Base-by-base conservation (phyloP, 2,329 filamentous ascomycete species). In the Pseudogymnoascus sp. region DNA sequence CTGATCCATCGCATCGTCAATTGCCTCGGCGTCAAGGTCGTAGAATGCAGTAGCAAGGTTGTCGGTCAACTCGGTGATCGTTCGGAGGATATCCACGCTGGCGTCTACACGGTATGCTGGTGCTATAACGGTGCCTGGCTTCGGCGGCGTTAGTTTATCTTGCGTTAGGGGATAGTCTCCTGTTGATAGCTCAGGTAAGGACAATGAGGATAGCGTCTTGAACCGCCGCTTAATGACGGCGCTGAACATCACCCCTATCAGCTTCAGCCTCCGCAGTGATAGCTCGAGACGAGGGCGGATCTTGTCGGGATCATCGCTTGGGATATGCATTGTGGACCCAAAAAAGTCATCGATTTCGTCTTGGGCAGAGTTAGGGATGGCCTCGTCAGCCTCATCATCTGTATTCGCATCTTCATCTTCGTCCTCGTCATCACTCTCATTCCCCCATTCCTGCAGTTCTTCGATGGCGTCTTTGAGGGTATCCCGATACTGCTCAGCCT, bases 371-470 rank as follows among this genome's bases (percentile, higher is more conserved):
- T 72, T 68, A 6, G 30, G 33, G 33, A 23, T 23, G 23, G 70
- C 70, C 4, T 71, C 72, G 55, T 71, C 71, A 2, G 73, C 71
- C 6, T 68, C 70, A 35, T 66, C 63, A 57, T 68, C 73, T 59
- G 75, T 77, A 0, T 79, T 70, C 12, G 78, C 76, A 60, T 69
- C 74, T 57, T 76, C 77, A 0, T 80, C 71, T 19, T 80, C 76
- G 1, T 83, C 84, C 0, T 83, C 83, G 2, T 83, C 81, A 0
- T 81, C 79, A 8, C 82, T 80, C 67, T 90, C 87, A 1, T 90
- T 88, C 18, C 86, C 84, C 90, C 92, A 96, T 66, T 92, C 90
- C 70, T 90, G 89, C 64, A 96, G 72, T 74, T 96, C 92, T 63
- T 89, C 83, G 65, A 95, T 82, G 0, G 90, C 88, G 74, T 96